Base-by-base conservation (phyloP, 306 rosid species). In the Gillenia trifoliata region DNA sequence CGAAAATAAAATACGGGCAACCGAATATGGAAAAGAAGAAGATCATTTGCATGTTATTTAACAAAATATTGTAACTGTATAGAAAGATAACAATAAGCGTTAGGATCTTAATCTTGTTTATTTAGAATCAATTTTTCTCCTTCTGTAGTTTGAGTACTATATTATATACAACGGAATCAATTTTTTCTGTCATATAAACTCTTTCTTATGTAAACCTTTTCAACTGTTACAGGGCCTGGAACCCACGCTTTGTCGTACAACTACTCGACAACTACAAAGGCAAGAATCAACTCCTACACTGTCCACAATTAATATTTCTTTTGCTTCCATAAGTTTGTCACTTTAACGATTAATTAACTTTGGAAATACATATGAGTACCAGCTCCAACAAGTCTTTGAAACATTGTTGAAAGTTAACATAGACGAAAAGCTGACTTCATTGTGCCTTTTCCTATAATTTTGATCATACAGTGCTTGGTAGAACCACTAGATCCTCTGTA, bases 251-350 rank as follows among this genome's bases (percentile, higher is more conserved):
- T 75, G 29, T 43, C 52, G 17, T 45, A 45, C 62, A 56, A 56
- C 28, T 57, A 49, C 72, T 81, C 82, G 43, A 88, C 91, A 20
- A 83, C 88, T 50, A 78, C 83, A n/a, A 64, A 93, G 90, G 98
- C 80, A 87, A 87, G 85, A 69, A 69, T 52, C 49, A 80, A 54
- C 31, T 70, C 64, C 19, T 3, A 90, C 90, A 83, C 19, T 5
- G 41, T 47, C 25, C 31, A 54, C 22, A n/a, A 54, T 49, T 16
- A 34, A 6, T 54, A 54, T 54, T 54, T 8, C 60, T n/a, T 54
- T 54, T 8, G 28, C 23, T 54, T 54, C 28, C 10, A 54, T 8
- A n/a, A 3, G 26, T 54, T 54, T 54, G 26, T 20, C 60, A 19
- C 60, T 54, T 6, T 54, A n/a, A 49, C 3, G n/a, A n/a, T n/a